Conservation (phyloP, 345 rosid species). For the Anacardium occidentale region DNA sequence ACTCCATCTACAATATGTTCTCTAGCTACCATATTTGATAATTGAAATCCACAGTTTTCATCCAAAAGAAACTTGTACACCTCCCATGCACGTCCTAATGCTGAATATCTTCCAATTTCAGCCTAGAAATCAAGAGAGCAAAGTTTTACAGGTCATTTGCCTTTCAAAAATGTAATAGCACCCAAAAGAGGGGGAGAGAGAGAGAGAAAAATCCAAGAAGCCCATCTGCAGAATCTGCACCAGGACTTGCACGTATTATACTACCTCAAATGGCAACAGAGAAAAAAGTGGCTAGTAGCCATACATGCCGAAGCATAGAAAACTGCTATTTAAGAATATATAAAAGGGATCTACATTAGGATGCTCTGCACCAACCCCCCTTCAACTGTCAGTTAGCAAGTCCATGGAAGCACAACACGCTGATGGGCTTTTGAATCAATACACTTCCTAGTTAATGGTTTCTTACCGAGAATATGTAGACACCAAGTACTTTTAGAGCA, state of each 20-base stretch:
- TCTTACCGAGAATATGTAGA: conserved; percentile 81
- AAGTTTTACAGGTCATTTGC: conserved; percentile 4
- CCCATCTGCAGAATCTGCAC: neutral
- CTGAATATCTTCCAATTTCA: conserved; percentile 68
- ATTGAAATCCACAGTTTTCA: conserved; percentile 43
- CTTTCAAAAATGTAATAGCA: too few species aligned
- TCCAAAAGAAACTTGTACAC: conserved; percentile 81
- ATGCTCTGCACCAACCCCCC: neutral
- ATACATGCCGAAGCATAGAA: neutral
- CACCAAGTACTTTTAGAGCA: conserved; percentile 65
- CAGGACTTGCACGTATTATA: too few species aligned
- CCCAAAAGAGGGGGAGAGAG: neutral
- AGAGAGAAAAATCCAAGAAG: conserved; percentile 6
- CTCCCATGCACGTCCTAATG: conserved; percentile 77
- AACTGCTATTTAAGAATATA: neutral
- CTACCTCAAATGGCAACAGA: too few species aligned
- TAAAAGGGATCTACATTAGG: neutral
- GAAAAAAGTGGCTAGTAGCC: neutral
- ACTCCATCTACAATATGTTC: conserved; percentile 66
- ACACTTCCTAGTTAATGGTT: neutral
- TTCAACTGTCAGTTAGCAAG: neutral
- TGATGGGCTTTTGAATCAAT: conserved; percentile 8
- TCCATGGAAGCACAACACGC: conserved; percentile 10
- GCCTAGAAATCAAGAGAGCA: conserved; percentile 47
- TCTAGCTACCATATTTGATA: conserved; percentile 40